Conservation (phyloP, 345 rosid species). For the Balakata baccata region DNA sequence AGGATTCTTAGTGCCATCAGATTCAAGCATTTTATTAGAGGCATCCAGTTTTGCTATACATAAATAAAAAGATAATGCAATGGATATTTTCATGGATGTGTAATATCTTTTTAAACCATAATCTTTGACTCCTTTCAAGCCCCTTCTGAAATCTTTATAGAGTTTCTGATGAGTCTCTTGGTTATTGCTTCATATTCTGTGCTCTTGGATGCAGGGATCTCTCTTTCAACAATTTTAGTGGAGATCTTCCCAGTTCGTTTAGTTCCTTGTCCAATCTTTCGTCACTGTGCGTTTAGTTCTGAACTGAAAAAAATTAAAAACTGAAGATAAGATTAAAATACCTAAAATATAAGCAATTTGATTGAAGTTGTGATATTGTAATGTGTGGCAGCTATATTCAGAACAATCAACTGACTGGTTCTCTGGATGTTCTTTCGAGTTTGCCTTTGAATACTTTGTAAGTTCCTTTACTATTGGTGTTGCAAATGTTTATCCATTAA, state of each 20-base stretch:
- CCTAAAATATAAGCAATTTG: conserved; percentile 2
- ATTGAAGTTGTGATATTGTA: conserved; percentile 17
- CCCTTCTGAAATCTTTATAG: background rate
- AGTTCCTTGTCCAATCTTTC: conserved; percentile 64
- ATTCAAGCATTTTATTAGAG: background rate
- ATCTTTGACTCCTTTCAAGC: no score
- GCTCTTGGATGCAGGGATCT: conserved; percentile 60
- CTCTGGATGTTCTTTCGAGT: conserved; percentile 56
- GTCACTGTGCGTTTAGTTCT: conserved; percentile 54
- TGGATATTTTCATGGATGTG: background rate
- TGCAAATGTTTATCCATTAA: no score
- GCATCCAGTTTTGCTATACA: no score
- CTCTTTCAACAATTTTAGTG: conserved; percentile 87
- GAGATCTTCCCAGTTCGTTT: conserved; percentile 83
- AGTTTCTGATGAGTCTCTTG: background rate
- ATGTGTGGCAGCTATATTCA: conserved; percentile 68
- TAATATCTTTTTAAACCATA: background rate
- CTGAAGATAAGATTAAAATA: background rate
- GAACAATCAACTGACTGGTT: conserved; percentile 85
- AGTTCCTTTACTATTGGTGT: conserved; percentile 21
- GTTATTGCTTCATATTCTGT: conserved; percentile 3
- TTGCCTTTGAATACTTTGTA: conserved; percentile 79
- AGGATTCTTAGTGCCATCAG: background rate
- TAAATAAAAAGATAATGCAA: background rate
- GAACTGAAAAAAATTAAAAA: background rate